Conservation (phyloP, 2,329 filamentous ascomycete genomes). For the Nemania sp. region DNA sequence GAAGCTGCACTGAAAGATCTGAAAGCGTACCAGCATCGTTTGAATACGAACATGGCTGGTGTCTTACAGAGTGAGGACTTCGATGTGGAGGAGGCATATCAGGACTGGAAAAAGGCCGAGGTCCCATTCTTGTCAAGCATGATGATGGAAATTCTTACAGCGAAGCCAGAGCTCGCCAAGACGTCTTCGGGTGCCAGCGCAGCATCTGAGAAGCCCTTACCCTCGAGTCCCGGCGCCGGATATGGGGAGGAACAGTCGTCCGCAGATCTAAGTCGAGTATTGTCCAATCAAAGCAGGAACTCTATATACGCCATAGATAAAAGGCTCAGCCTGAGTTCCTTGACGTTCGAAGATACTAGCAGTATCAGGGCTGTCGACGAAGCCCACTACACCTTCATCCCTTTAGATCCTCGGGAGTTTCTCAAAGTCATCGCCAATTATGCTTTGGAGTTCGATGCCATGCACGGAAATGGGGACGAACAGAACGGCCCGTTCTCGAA, state of each 20-base stretch:
- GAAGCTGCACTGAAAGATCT: conserved; percentile 88
- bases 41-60: conserved; percentile 77
- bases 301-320: conserved; percentile 62
- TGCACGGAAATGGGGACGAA: conserved; percentile 57
- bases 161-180: conserved; percentile 83
- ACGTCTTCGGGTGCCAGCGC: conserved; percentile 61
- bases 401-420: conserved; percentile 77
- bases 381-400: conserved; percentile 84
- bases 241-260: conserved; percentile 56
- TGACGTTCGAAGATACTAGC: conserved; percentile 63
- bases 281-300: conserved; percentile 52
- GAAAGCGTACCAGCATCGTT: conserved; percentile 88
- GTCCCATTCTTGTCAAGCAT: conserved; percentile 85
- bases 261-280: conserved; percentile 56
- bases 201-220: conserved; percentile 59
- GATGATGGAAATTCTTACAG: conserved; percentile 88
- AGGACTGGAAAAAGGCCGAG: conserved; percentile 90
- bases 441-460: conserved; percentile 68
- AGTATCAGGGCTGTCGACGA: conserved; percentile 62
- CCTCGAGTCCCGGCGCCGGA: conserved; percentile 57
- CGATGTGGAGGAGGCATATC: conserved; percentile 84
- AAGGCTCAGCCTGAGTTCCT: conserved; percentile 66
- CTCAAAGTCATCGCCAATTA: conserved; percentile 83
- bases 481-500: conserved; percentile 67
- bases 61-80: conserved; percentile 87